Evolutionary conservation across 1,284 basidiomycete species (phyloP).

Genomic region (Austroboletus novae-zelandiae): DNA sequence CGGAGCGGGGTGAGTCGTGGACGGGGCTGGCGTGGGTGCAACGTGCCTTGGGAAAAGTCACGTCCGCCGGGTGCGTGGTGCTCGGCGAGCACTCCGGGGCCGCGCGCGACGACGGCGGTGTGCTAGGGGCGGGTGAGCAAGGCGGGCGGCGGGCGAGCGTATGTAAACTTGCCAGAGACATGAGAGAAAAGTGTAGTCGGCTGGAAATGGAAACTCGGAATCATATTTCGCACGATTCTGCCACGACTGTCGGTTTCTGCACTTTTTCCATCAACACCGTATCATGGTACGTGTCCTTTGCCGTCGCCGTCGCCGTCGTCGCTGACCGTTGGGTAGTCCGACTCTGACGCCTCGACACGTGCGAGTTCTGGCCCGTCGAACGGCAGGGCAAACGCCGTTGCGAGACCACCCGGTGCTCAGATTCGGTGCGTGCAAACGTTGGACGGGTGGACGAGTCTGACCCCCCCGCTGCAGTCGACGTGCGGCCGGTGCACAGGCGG

Average conservation of each 20-base stretch:
- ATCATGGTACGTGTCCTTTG: conserved; percentile 12
- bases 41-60: conserved; percentile 80
- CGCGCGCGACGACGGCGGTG: conserved; percentile 85
- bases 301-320: not conserved
- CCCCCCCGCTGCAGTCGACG: conserved; percentile 59
- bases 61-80: conserved; percentile 69
- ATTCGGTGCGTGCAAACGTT: conserved; percentile 54
- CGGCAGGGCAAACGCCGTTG: conserved; percentile 46
- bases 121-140: conserved; percentile 45
- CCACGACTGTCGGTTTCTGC: conserved; percentile 23
- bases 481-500: conserved; percentile 63
- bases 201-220: conserved; percentile 20
- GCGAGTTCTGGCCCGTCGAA: conserved; percentile 38
- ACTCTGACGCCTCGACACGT: conserved; percentile 57
- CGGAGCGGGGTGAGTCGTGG: not conserved
- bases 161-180: conserved; percentile 21
- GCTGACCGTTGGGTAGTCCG: conserved; percentile 44
- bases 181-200: no score
- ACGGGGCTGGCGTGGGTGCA: no score
- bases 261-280: conserved; percentile 1
- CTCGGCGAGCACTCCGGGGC: conserved; percentile 78
- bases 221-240: conserved; percentile 24
- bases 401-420: conserved; percentile 73
- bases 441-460: no score
- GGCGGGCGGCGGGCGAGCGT: no score